A percentile compares a stretch with the other conserved stretches of the same genome.
phyloP scores from a whole-genome alignment of 768 basidiomycete genomes.

The Clitopilus hobsonii region DNA sequence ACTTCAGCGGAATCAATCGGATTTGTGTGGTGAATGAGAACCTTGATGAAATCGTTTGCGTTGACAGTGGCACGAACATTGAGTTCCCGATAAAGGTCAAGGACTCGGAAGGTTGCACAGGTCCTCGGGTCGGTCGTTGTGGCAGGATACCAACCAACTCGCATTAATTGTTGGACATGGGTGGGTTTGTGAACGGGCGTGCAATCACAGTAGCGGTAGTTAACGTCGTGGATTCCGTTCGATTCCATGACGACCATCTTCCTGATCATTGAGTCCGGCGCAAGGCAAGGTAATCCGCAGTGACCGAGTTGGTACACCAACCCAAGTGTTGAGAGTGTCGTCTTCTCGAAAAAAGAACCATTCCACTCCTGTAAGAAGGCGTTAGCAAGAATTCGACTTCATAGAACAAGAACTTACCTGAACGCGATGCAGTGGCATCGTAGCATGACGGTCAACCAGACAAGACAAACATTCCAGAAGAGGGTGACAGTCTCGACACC shows the following conservation, averaged over 20 bases:
- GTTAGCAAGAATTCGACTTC: not conserved
- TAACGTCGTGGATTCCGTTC: conserved; percentile 3
- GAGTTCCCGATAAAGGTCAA: conserved; percentile 9
- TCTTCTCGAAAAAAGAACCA: not conserved
- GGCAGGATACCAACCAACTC: conserved; percentile 11
- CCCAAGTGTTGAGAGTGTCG: not conserved
- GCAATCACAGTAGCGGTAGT: conserved; percentile 4
- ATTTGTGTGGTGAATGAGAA: conserved; percentile 3
- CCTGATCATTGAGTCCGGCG: not conserved
- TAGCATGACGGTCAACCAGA: not conserved
- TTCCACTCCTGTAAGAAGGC: not conserved
- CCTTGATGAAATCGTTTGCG: conserved; percentile 9
- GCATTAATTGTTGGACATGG: conserved; percentile 2
- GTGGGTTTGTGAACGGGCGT: too few relatives aligned
- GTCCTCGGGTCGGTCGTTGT: conserved; percentile 7
- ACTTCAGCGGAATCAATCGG: not conserved
- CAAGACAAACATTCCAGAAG: not conserved
- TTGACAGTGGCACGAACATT: conserved; percentile 10
- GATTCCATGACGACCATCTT: conserved; percentile 7
- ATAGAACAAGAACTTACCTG: not conserved
- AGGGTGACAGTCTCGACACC: not conserved
- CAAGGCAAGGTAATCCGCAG: not conserved
- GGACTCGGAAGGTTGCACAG: conserved; percentile 5
- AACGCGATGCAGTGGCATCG: not conserved
- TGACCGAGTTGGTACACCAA: not conserved